These are phyloP conservation scores for Grigorovia yakushimaensis DNA, from an alignment of 805 yeast genomes.

Conservation along the genomic window DNA sequence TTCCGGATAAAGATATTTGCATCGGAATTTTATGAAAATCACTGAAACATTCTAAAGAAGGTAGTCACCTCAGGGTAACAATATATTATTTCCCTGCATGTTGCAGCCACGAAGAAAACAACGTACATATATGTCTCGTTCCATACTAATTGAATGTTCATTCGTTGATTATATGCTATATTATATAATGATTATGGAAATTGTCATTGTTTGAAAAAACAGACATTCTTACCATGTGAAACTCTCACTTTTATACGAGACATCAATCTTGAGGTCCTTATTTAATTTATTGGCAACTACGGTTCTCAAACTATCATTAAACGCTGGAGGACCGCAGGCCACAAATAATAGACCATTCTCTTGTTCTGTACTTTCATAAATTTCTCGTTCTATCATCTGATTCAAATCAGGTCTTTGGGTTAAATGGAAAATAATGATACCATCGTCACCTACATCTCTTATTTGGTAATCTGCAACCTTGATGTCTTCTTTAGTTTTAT, in stretches of 20 bases:
- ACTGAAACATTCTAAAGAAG: not conserved
- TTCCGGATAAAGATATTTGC: not conserved
- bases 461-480: not conserved
- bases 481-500: not conserved
- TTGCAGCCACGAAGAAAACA: not conserved
- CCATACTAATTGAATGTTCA: not conserved
- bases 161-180: no score
- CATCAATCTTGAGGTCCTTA: no score
- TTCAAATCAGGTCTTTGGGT: conserved; percentile 40
- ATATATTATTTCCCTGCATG: not conserved
- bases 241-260: not conserved
- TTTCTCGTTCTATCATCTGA: conserved; percentile 30
- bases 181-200: not conserved
- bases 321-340: conserved; percentile 52
- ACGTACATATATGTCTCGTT: not conserved
- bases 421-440: conserved; percentile 11
- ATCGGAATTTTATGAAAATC: not conserved
- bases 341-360: conserved; percentile 40
- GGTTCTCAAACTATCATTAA: conserved; percentile 48
- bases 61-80: not conserved
- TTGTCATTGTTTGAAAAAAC: not conserved
- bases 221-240: not conserved
- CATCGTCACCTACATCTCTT: not conserved
- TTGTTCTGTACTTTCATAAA: conserved; percentile 25
- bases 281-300: no score